phyloP scores from a whole-genome alignment of 768 basidiomycete genomes.

The Leccinum subtestaceum region DNA sequence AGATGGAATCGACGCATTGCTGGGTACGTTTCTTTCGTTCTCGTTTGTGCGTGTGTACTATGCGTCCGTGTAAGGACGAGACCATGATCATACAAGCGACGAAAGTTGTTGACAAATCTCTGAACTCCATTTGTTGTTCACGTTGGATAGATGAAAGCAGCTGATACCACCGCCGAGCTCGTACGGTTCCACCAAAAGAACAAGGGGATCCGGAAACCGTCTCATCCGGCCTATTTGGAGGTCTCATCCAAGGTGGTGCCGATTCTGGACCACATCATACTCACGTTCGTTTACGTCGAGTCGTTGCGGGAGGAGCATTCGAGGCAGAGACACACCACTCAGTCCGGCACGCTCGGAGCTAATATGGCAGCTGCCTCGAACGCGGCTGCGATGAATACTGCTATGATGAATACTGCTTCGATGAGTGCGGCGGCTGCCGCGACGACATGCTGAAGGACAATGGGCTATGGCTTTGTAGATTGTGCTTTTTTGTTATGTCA shows the following conservation, averaged over 20 bases:
- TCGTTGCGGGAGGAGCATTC: slow-evolving; percentile 13
- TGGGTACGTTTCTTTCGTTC: slow-evolving; percentile 18
- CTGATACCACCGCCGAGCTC: slow-evolving; percentile 13
- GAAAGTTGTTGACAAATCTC: not conserved
- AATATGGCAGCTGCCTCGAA: not conserved
- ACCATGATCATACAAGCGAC: not conserved
- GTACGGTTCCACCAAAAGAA: slow-evolving; percentile 27
- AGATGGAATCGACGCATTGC: slow-evolving; percentile 22
- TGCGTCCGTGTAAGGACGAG: not conserved
- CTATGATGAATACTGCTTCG: too few species aligned
- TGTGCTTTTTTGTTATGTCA: not conserved
- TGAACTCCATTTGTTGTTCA: not conserved
- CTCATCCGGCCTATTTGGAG: slow-evolving; percentile 25
- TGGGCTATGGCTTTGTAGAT: not conserved
- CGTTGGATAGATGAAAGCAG: slow-evolving; percentile 17
- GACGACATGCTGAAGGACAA: not conserved
- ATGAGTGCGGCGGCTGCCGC: too few species aligned
- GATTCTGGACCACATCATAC: slow-evolving; percentile 27
- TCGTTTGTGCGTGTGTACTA: not conserved
- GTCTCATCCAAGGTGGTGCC: slow-evolving; percentile 14
- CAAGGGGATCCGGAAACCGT: slow-evolving; percentile 14
- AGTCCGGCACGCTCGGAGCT: too few species aligned
- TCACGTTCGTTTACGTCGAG: slow-evolving; percentile 27
- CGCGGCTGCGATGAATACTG: too few species aligned
- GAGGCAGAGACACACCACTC: too few species aligned